phyloP scores from a whole-genome alignment of 75 land plant genomes.

The Selaginella tamariscina region DNA sequence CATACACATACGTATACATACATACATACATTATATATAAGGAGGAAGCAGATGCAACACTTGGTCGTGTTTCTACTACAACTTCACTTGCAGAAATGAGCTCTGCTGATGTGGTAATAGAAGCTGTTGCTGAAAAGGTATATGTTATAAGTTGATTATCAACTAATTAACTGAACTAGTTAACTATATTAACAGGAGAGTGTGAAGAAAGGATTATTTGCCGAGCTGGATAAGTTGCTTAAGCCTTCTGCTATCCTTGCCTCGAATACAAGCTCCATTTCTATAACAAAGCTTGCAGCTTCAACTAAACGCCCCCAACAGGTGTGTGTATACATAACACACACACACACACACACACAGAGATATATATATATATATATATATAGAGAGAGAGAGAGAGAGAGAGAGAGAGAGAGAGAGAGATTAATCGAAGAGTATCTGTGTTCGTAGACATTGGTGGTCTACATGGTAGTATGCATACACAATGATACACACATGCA shows the following conservation, averaged over 20 bases:
- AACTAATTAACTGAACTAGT: too few relatives aligned
- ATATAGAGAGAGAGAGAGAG: too few relatives aligned
- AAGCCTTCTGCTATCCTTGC: slow-evolving; percentile 73
- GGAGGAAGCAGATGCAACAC: slow-evolving; percentile 40
- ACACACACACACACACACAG: too few relatives aligned
- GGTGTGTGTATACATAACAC: too few relatives aligned
- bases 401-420: too few relatives aligned
- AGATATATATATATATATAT: too few relatives aligned
- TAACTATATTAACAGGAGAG: too few relatives aligned
- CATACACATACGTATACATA: too few relatives aligned
- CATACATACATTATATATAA: too few relatives aligned
- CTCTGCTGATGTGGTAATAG: slow-evolving; percentile 65
- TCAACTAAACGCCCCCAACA: slow-evolving; percentile 60
- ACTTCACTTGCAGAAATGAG: slow-evolving; percentile 45
- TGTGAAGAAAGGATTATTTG: slow-evolving; percentile 57
- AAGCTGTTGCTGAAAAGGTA: slow-evolving; percentile 89
- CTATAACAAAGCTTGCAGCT: slow-evolving; percentile 74
- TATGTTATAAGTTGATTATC: too few relatives aligned
- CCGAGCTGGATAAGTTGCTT: slow-evolving; percentile 50
- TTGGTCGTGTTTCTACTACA: slow-evolving; percentile 33
- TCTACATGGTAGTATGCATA: neutral
- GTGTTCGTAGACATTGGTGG: too few relatives aligned
- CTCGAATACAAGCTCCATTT: slow-evolving; percentile 94
- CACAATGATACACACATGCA: neutral
- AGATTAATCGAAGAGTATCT: too few relatives aligned